Conservation (phyloP, 176 grass and related monocot species). For the Carex littledalei region DNA sequence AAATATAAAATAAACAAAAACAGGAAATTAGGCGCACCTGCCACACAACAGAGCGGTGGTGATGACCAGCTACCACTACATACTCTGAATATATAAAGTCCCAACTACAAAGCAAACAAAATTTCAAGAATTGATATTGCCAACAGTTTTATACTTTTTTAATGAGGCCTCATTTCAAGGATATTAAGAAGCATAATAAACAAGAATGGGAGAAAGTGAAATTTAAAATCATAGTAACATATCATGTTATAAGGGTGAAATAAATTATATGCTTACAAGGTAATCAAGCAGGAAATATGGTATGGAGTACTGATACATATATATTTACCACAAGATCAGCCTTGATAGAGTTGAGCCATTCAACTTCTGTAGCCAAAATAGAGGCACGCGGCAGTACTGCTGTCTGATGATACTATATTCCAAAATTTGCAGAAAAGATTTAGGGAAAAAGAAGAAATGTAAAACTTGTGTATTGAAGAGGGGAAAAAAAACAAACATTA, state of each 20-base stretch:
- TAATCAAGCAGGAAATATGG: not conserved
- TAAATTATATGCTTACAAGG: not conserved
- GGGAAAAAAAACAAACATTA: not conserved
- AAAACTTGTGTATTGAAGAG: not conserved
- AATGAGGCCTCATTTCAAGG: not conserved
- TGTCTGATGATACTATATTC: conserved; percentile 87
- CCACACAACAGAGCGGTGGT: conserved; percentile 94
- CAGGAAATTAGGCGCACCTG: conserved; percentile 45
- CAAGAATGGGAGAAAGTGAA: not conserved
- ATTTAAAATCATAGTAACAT: not conserved
- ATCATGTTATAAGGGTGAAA: not conserved
- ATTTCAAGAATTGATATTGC: not conserved
- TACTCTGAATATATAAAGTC: conserved; percentile 99
- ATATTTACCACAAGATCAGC: conserved; percentile 79
- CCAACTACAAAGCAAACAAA: conserved; percentile 54
- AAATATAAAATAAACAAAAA: not conserved
- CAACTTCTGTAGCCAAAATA: conserved; percentile 80
- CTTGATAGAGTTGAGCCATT: conserved; percentile 87
- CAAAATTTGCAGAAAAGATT: conserved; percentile 5
- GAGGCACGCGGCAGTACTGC: conserved; percentile 81
- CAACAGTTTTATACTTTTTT: not conserved
- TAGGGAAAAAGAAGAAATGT: not conserved
- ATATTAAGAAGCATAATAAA: conserved; percentile 3
- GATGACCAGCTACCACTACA: conserved; percentile 67
- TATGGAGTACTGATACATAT: not conserved